These are phyloP conservation scores for Waltiozyma sp. DNA, from an alignment of 1,139 yeast genomes.

Conservation along the genomic window DNA sequence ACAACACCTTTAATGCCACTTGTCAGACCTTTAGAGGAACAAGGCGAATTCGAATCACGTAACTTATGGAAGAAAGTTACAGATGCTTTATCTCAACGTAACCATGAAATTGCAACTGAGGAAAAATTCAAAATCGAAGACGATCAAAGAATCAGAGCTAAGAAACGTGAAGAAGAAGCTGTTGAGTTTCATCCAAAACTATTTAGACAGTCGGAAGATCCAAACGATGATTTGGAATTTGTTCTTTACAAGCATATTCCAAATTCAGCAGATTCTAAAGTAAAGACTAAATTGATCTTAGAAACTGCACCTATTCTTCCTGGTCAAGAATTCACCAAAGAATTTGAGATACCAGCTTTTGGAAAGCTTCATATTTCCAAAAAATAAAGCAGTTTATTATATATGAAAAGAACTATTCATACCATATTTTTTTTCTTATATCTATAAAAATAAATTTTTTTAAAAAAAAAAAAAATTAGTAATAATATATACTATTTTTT, in stretches of 20 bases:
- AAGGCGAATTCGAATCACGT: conserved; percentile 72
- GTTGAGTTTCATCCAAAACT: conserved; percentile 71
- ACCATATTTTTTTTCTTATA: no score
- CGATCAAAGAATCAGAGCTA: conserved; percentile 64
- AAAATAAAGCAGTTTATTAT: no score
- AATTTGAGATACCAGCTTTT: conserved; percentile 60
- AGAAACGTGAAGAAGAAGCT: conserved; percentile 66
- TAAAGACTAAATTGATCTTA: conserved; percentile 42
- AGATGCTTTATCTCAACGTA: conserved; percentile 61
- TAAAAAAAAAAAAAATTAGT: no score
- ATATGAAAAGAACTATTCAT: no score
- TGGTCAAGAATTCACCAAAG: conserved; percentile 55
- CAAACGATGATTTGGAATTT: conserved; percentile 43
- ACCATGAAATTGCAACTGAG: conserved; percentile 75
- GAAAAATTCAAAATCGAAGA: conserved; percentile 84
- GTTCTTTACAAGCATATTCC: conserved; percentile 51
- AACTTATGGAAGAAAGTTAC: conserved; percentile 75
- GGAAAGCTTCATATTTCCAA: conserved; percentile 29
- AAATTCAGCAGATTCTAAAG: conserved; percentile 32
- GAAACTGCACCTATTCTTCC: conserved; percentile 68
- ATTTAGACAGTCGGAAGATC: conserved; percentile 36
- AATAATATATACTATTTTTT: no score
- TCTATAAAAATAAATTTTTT: no score
- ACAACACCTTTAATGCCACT: conserved; percentile 47
- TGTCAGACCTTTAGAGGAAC: conserved; percentile 71